A percentile compares a stretch with the other conserved stretches of the same genome.
phyloP scores from a whole-genome alignment of 306 rosid species.

The Corylus heterophylla region DNA sequence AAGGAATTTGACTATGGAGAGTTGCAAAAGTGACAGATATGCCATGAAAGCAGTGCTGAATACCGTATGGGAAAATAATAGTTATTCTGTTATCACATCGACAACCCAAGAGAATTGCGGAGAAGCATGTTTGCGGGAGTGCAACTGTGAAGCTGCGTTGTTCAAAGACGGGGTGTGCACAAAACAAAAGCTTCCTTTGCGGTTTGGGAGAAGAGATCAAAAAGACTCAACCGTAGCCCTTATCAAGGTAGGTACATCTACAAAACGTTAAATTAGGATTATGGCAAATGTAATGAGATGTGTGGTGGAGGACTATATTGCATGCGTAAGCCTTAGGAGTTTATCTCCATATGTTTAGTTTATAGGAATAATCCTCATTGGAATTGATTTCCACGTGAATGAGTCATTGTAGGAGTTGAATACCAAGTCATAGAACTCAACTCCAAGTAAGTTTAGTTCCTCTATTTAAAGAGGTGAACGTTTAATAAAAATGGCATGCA shows the following conservation, averaged over 20 bases:
- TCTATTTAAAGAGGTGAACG: too few relatives aligned
- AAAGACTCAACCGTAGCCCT: not conserved
- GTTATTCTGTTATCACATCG: not conserved
- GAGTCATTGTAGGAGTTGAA: too few relatives aligned
- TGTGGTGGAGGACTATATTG: too few relatives aligned
- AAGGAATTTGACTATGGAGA: conserved; percentile 2
- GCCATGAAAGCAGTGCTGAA: not conserved
- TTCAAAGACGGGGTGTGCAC: not conserved
- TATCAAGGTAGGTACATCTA: conserved; percentile 14
- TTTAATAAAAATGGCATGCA: too few relatives aligned
- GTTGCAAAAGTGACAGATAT: not conserved
- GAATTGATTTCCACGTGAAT: too few relatives aligned
- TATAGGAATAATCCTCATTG: too few relatives aligned
- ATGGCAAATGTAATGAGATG: too few relatives aligned
- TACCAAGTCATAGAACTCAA: too few relatives aligned
- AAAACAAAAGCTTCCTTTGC: conserved; percentile 34
- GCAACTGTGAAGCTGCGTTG: conserved; percentile 29
- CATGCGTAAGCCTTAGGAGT: too few relatives aligned
- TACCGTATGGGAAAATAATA: not conserved
- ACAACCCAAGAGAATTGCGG: not conserved
- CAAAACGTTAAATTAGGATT: too few relatives aligned
- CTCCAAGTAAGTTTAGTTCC: too few relatives aligned
- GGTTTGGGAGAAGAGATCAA: not conserved
- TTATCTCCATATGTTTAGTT: too few relatives aligned
- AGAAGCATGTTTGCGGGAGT: conserved; percentile 23